Evolutionary conservation across 441 rosid genomes (phyloP).

Genomic region (Pelargonium citronellum): DNA sequence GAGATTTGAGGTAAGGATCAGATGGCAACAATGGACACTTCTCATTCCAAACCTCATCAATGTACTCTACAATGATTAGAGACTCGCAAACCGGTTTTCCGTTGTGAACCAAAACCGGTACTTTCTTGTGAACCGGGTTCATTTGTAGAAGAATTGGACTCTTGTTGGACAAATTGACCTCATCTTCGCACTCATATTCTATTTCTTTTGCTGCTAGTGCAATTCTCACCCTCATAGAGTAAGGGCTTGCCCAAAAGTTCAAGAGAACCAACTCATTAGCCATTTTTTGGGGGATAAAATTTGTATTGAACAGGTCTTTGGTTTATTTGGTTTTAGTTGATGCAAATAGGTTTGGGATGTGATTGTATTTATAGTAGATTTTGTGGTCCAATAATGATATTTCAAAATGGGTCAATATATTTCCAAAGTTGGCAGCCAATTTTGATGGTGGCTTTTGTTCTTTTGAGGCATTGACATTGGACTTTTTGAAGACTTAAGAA

Average conservation of each 20-base stretch:
- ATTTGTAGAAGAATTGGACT: slow-evolving; percentile 21
- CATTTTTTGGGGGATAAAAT: background rate
- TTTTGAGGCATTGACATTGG: too few species aligned
- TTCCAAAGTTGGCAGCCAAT: too few species aligned
- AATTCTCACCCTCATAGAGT: slow-evolving; percentile 16
- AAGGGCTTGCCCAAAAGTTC: slow-evolving; percentile 20
- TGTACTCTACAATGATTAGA: slow-evolving; percentile 18
- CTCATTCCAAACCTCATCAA: slow-evolving; percentile 25
- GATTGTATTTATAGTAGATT: background rate
- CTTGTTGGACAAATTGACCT: slow-evolving; percentile 18
- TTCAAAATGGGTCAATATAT: too few species aligned
- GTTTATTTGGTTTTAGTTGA: background rate
- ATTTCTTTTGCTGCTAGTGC: slow-evolving; percentile 17
- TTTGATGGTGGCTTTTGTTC: too few species aligned
- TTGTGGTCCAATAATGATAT: too few species aligned
- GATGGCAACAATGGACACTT: slow-evolving; percentile 24
- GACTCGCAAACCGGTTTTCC: slow-evolving; percentile 27
- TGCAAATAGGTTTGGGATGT: background rate
- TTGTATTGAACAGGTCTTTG: too few species aligned
- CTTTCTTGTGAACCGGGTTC: slow-evolving; percentile 27
- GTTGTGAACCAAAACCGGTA: slow-evolving; percentile 29
- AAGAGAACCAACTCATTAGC: slow-evolving; percentile 18
- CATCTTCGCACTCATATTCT: slow-evolving; percentile 19
- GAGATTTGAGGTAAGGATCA: slow-evolving; percentile 24
- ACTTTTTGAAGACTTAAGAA: too few species aligned